Base-by-base conservation (phyloP, 805 yeast genomes). In the Starmerella etchellsii region DNA sequence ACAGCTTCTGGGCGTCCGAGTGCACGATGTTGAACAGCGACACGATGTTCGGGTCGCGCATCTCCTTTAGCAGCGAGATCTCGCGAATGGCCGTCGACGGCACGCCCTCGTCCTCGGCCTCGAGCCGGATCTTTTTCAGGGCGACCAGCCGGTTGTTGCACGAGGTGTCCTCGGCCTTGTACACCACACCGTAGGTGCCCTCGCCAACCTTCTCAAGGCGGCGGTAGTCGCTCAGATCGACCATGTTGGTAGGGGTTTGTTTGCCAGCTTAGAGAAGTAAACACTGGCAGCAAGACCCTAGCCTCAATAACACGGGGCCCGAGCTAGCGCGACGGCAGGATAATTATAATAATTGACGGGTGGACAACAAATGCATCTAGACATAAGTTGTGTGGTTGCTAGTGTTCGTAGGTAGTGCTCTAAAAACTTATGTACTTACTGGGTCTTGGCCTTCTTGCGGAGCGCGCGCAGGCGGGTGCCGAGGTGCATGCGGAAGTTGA, bases 41-140 rank as follows among this genome's bases (percentile, higher is more conserved):
- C 20, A 91, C 96, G 39, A 88, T 87, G 61, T 88, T 85, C 46
- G 84, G 94, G 63, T 91, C 95, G 49, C 83, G 74, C 70, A 91
- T 71, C 59, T 91, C 98, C 60, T 91, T 88, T 62, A 91, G 71
- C 34, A 91, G 69, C 1, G 97, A 88, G 52, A 91, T 91, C 59
- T 91, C 98, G 54, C 98, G 71, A 44, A 91, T 91, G 5, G 98
- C 97, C 0, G 98, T 91, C 1, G 96, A 85, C 2, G 98, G 98
- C 19, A 93, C 96, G 16, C 98, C 98, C 60, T 91, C 98, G 60
- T 84, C 94, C 61, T 91, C 98, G 18, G 94, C 83, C 59, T 91
- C 98, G 39, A 91, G 66, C 43, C 97, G 74, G 60, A 91, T 93
- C 64, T 91, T 93, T 62, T 91, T 91, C 52, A 91, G 67, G 0